These are phyloP conservation scores for Kwoniella shandongensis DNA, from an alignment of 768 basidiomycete genomes.

Conservation along the genomic window DNA sequence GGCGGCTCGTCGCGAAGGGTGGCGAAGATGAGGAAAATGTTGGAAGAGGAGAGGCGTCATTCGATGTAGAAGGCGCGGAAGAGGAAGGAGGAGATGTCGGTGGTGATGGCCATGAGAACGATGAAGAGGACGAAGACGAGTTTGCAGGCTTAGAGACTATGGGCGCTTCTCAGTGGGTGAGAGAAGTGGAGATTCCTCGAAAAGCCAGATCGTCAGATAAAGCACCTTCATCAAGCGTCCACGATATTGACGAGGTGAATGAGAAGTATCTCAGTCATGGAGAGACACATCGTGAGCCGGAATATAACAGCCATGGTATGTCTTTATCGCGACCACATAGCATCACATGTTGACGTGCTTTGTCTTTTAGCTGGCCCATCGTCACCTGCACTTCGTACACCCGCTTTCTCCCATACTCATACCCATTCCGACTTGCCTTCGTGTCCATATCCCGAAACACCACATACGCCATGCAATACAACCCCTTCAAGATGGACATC, in stretches of 20 bases:
- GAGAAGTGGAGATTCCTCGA: conserved; percentile 10
- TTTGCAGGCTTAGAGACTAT: conserved; percentile 22
- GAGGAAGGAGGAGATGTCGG: background rate
- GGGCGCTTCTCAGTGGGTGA: conserved; percentile 18
- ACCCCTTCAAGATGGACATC: conserved; percentile 8
- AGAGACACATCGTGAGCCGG: conserved; percentile 5
- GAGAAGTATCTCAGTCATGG: background rate
- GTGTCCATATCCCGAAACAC: conserved; percentile 16
- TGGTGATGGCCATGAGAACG: background rate
- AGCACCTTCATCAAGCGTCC: background rate
- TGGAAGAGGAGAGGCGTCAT: too few relatives aligned
- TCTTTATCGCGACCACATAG: too few relatives aligned
- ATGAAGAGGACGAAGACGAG: conserved; percentile 14
- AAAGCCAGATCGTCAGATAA: background rate
- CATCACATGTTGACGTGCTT: too few relatives aligned
- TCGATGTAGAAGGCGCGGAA: too few relatives aligned
- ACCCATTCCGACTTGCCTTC: conserved; percentile 13
- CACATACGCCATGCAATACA: background rate
- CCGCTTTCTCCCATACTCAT: conserved; percentile 10
- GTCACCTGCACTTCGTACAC: conserved; percentile 8
- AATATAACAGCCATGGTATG: conserved; percentile 6
- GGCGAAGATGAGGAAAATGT: background rate
- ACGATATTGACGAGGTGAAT: background rate
- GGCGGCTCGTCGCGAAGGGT: background rate
- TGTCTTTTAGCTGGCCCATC: conserved; percentile 8